Evolutionary conservation across 495 filamentous ascomycete genomes (phyloP), one percentile per base, ranked within the genome.

Genomic region (Mytilinidion resinicola): DNA sequence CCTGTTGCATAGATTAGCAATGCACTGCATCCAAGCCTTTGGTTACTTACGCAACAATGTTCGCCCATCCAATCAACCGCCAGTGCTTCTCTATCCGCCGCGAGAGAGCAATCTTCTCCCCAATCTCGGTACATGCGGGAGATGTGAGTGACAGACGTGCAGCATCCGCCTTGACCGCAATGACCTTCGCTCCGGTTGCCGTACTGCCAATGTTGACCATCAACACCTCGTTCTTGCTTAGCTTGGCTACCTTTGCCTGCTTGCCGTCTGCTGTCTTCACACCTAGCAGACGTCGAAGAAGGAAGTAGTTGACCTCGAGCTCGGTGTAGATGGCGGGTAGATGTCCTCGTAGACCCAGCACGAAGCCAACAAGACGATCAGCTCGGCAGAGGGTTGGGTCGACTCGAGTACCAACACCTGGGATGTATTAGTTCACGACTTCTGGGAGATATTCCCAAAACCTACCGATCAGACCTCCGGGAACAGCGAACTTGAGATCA

Each of bases 21-120:
- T 34, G 10, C 14, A 7, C 15, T 37, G 15, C 11, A 25, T 8
- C 17, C 9, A 19, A 39, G 50, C 19, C 36, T 30, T 51, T 42
- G 39, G 37, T 30, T 17, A 83, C 81, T 78, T 77, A 84, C 81
- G 80, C 80, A 67, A 85, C 85, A 73, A 96, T 95, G 68, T 90
- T 95, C 47, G 91, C 91, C 42, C 17, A 44, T 33, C 34, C 38
- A 19, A 96, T 96, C 70, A 96, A 81, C 77, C 93, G 88, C 93
- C 93, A 97, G 76, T 96, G 92, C 84, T 96, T 96, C 70, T 98
- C 93, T 67, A 97, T 96, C 82, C 95, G 85, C 75, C 93, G 81
- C 71, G 84, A 88, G 70, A 98, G 80, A 39, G 93, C 95, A 70
- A 98, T 90, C 85, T 98, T 98, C 81, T 98, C 95, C 42, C 89